A percentile compares a stretch with the other conserved stretches of the same genome.
These are phyloP conservation scores for Ambrosia trifida DNA, from an alignment of 129 eudicot genomes.

Conservation along the genomic window DNA sequence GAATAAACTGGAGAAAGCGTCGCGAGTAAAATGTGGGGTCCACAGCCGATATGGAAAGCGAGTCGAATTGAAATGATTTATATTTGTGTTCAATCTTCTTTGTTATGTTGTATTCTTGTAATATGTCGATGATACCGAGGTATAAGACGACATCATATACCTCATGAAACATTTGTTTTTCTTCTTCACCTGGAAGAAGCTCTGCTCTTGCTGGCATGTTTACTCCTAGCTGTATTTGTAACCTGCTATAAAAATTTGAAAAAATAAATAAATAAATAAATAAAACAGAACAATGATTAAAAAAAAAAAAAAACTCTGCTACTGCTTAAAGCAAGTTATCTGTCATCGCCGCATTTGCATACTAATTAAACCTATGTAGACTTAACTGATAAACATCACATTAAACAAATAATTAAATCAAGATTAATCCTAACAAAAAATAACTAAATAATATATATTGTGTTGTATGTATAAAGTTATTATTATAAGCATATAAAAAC, in stretches of 20 bases:
- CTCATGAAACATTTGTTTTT: slow-evolving; percentile 63
- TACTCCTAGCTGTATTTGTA: slow-evolving; percentile 94
- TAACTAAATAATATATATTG: too few species aligned
- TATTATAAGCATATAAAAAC: too few species aligned
- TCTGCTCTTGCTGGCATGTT: slow-evolving; percentile 99
- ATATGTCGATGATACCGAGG: slow-evolving; percentile 86
- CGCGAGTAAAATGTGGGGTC: slow-evolving; percentile 79
- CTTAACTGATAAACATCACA: too few species aligned
- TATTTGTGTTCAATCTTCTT: slow-evolving; percentile 91
- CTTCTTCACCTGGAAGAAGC: slow-evolving; percentile 54
- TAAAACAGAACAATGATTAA: too few species aligned
- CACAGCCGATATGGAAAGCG: slow-evolving; percentile 80
- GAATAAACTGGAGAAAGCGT: slow-evolving; percentile 73
- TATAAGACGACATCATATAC: slow-evolving; percentile 85
- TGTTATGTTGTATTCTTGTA: slow-evolving; percentile 84
- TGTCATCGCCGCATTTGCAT: too few species aligned
- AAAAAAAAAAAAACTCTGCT: too few species aligned
- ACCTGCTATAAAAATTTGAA: slow-evolving; percentile 36
- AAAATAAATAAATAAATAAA: not conserved
- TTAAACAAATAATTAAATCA: too few species aligned
- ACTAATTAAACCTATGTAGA: too few species aligned
- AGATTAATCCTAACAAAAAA: too few species aligned
- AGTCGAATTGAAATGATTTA: slow-evolving; percentile 81
- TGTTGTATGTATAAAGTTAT: too few species aligned
- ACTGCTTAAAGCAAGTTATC: too few species aligned